These are phyloP conservation scores for Sphaerosporella brunnea DNA, from an alignment of 495 filamentous ascomycete species.

Conservation along the genomic window DNA sequence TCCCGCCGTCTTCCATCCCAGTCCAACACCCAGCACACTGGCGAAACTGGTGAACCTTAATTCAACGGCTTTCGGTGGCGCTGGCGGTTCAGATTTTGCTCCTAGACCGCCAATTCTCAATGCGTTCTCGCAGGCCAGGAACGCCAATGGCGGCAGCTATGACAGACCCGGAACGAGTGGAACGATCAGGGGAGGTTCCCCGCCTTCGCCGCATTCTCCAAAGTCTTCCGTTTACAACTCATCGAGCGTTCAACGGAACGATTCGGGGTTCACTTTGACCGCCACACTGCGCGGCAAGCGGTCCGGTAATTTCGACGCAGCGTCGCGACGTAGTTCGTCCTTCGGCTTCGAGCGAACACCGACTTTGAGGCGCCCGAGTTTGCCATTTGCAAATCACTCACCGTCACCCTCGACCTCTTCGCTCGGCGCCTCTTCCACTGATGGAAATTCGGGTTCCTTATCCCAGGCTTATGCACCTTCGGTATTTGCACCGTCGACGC, in stretches of 20 bases:
- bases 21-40: conserved; percentile 49
- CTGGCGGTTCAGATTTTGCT: conserved; percentile 34
- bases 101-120: conserved; percentile 59
- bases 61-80: conserved; percentile 64
- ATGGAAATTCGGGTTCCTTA: conserved; percentile 40
- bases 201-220: conserved; percentile 74
- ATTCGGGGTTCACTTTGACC: conserved; percentile 74
- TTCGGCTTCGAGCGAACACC: conserved; percentile 60
- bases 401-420: conserved; percentile 72
- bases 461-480: conserved; percentile 75
- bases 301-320: conserved; percentile 79
- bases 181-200: conserved; percentile 51
- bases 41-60: conserved; percentile 74
- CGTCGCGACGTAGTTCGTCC: conserved; percentile 73
- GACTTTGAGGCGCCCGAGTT: conserved; percentile 58
- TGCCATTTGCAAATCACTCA: conserved; percentile 66
- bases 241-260: conserved; percentile 64
- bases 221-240: conserved; percentile 59
- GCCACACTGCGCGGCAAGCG: conserved; percentile 80
- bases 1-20: conserved; percentile 53
- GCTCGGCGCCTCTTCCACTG: conserved; percentile 35
- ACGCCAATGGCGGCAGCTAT: conserved; percentile 40
- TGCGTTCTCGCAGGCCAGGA: conserved; percentile 63
- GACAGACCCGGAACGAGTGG: conserved; percentile 72
- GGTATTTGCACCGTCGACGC: conserved; percentile 84